Base-by-base conservation (phyloP, 2,329 filamentous ascomycete species). In the Chaetomium sp. region DNA sequence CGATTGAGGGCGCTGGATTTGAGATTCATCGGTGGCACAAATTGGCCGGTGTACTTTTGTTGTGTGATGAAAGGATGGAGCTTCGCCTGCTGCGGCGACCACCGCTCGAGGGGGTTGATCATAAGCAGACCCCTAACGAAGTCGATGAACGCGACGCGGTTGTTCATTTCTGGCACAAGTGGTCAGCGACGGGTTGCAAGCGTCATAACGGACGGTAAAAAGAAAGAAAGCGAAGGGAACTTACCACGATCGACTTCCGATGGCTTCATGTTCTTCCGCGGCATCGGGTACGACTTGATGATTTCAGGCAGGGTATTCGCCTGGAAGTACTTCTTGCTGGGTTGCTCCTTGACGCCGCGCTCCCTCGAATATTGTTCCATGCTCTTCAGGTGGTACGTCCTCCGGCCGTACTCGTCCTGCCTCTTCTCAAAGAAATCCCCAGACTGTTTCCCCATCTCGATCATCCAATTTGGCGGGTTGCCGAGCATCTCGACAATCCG, bases 291-390 rank as follows among this genome's bases (percentile, higher is more conserved):
- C 54, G 89, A 91, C 69, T 95, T 90, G 74, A 99, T 97, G 61
- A 99, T 99, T 63, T 99, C 94, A 4, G 92, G 92, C 52, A 99
- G 75, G 1, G 91, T 95, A 42, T 85, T 96, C 38, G 91, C 91
- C 65, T 92, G 89, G 75, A 99, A 99, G 72, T 99, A 99, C 74
- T 97, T 97, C 78, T 99, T 99, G 82, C 94, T 99, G 27, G 94
- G 94, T 71, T 97, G 94, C 72, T 99, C 94, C 71, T 99, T 99
- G 38, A 91, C 94, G 57, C 88, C 88, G 69, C 96, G 94, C 69
- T 99, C 94, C 55, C 92, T 80, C 12, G 94, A 92, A 71, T 97
- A 99, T 70, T 96, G 91, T 68, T 99, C 94, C 89, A 99, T 95
- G 62, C 88, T 90, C 77, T 99, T 99, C 41, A 99, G 77, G 53